Evolutionary conservation across 495 filamentous ascomycete genomes (phyloP).

Genomic region (Penicillium silybi): DNA sequence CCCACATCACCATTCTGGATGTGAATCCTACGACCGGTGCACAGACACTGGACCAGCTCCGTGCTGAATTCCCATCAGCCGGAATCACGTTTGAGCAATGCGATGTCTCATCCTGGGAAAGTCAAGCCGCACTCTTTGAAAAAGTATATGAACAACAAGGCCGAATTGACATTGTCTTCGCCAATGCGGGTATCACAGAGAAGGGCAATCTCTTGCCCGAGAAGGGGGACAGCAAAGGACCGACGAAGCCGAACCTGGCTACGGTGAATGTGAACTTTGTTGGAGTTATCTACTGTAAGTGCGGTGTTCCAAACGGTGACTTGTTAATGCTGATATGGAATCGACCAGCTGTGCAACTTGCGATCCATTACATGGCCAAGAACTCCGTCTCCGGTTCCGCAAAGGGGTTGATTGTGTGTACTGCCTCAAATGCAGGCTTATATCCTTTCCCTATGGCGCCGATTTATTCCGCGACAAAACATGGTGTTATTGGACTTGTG

Average conservation of each 20-base stretch:
- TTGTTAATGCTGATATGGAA: neutral
- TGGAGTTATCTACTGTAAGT: slow-evolving; percentile 48
- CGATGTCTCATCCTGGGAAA: slow-evolving; percentile 48
- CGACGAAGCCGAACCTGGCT: slow-evolving; percentile 35
- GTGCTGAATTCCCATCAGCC: slow-evolving; percentile 30
- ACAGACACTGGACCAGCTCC: slow-evolving; percentile 26
- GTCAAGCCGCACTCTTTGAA: slow-evolving; percentile 41
- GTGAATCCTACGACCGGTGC: slow-evolving; percentile 35
- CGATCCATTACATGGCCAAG: slow-evolving; percentile 48
- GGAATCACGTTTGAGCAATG: slow-evolving; percentile 40
- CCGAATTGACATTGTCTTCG: slow-evolving; percentile 49
- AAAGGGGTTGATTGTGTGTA: slow-evolving; percentile 52
- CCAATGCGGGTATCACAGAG: slow-evolving; percentile 54
- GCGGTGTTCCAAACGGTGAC: neutral
- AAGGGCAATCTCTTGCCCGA: slow-evolving; percentile 31
- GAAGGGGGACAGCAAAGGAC: slow-evolving; percentile 17
- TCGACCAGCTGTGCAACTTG: slow-evolving; percentile 45
- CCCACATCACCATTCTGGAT: slow-evolving; percentile 49
- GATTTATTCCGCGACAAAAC: slow-evolving; percentile 50
- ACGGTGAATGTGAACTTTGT: slow-evolving; percentile 47
- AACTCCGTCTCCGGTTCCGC: slow-evolving; percentile 25
- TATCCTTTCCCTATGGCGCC: slow-evolving; percentile 55
- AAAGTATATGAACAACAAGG: slow-evolving; percentile 34
- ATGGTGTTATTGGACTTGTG: slow-evolving; percentile 49
- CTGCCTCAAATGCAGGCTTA: slow-evolving; percentile 52